Conservation (phyloP, 495 filamentous ascomycete genomes). For the Penicillium salamii region DNA sequence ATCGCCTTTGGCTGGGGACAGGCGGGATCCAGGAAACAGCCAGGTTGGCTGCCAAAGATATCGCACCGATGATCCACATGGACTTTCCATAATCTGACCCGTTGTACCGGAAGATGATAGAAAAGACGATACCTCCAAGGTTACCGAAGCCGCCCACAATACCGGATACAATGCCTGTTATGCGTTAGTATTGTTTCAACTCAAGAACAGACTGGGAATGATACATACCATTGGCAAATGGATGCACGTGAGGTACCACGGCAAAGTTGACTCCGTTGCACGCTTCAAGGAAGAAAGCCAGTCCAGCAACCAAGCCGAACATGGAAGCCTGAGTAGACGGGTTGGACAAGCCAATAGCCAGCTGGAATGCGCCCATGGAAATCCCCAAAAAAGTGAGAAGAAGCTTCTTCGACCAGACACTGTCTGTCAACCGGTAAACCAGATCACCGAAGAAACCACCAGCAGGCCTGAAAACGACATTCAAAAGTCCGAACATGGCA, state of each 20-base stretch:
- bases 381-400: conserved; percentile 63
- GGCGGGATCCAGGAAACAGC: conserved; percentile 69
- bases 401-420: conserved; percentile 73
- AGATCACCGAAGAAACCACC: conserved; percentile 73
- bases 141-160: conserved; percentile 78
- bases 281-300: conserved; percentile 81
- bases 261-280: conserved; percentile 85
- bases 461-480: conserved; percentile 69
- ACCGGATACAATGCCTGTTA: conserved; percentile 66
- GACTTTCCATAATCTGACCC: conserved; percentile 62
- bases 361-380: conserved; percentile 61
- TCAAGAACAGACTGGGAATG: no score
- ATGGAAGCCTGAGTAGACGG: conserved; percentile 58
- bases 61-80: conserved; percentile 81
- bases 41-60: conserved; percentile 66
- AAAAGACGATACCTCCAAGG: conserved; percentile 80
- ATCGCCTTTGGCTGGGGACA: conserved; percentile 41
- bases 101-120: conserved; percentile 79
- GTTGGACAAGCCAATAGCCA: conserved; percentile 68
- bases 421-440: conserved; percentile 61
- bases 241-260: conserved; percentile 80
- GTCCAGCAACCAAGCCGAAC: conserved; percentile 70
- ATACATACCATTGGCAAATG: conserved; percentile 65
- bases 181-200: background rate
- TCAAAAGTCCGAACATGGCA: conserved; percentile 89